A percentile compares a stretch with the other conserved stretches of the same genome.
Conservation (phyloP, 805 yeast species). For the Ogataea ganodermae region DNA sequence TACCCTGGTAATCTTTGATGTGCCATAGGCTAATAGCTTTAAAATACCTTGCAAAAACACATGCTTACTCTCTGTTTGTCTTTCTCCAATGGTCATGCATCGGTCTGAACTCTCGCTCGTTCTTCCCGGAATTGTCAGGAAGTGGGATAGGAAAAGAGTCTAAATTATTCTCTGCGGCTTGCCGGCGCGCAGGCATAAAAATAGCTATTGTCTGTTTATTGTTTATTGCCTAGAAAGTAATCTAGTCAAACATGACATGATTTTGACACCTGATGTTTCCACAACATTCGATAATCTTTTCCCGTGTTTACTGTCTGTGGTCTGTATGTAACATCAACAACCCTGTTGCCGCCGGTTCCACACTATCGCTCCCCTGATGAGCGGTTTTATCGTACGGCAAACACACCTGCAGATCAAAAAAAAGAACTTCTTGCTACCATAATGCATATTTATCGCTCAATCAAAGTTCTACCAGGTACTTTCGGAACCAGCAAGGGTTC, state of each 20-base stretch:
- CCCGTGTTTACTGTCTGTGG: background rate
- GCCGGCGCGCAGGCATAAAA: background rate
- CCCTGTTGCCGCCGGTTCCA: background rate
- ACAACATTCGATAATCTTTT: background rate
- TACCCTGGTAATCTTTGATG: too few species aligned
- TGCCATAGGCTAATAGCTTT: too few species aligned
- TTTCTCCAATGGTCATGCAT: background rate
- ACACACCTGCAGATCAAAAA: background rate
- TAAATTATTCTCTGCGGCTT: background rate
- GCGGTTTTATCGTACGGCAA: conserved; percentile 1
- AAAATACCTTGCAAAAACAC: too few species aligned
- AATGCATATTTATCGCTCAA: background rate
- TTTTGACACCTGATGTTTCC: conserved; percentile 4
- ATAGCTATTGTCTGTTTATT: background rate
- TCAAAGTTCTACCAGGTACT: background rate
- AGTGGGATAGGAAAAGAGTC: background rate
- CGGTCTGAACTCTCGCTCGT: too few species aligned
- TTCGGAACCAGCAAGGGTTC: background rate
- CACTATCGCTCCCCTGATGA: background rate
- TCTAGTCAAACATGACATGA: background rate
- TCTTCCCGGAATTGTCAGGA: background rate
- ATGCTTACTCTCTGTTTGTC: too few species aligned
- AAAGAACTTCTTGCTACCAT: background rate
- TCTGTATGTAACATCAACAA: background rate
- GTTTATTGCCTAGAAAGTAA: background rate